Evolutionary conservation across 129 eudicot genomes (phyloP), one percentile per base, ranked within the genome.

Genomic region (Escallonia herrerae): DNA sequence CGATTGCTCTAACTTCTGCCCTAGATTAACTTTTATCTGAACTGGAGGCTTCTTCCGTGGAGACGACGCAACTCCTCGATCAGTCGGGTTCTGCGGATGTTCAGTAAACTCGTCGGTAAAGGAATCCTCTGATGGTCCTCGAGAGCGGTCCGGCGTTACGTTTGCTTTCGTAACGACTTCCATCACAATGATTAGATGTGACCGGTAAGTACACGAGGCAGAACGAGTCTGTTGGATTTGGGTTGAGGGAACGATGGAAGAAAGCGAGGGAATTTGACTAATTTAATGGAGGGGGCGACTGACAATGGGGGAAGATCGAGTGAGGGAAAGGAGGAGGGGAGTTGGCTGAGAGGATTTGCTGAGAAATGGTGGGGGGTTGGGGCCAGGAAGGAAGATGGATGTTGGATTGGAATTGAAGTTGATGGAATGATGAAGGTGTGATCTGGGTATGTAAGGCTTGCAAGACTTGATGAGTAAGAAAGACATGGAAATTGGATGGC

Each of bases 81-180:
- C 33, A 22, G 33, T 22, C 33, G 1, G 33, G 33, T 22, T 22
- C 33, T 1, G 0, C 33, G 33, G 33, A 22, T 22, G 33, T 22
- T 22, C n/a, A n/a, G n/a, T 22, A 22, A 22, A 22, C 33, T 22
- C 33, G 33, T 22, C 33, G 33, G 33, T 22, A 22, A 22, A 22
- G 33, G 33, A 22, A 22, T 22, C 33, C 33, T 22, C 1, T 22
- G 33, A 22, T 22, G 33, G 33, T 22, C 33, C 33, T 22, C 33
- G 33, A 22, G 1, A 1, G 33, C 33, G 33, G 33, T 22, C 33
- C 33, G 33, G n/a, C n/a, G n/a, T n/a, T n/a, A n/a, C n/a, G n/a
- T n/a, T n/a, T n/a, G n/a, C 70, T 47, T 55, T 77, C 81, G 84
- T 73, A 66, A 68, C 72, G 11, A 83, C 10, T 57, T 90, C 86